phyloP scores from a whole-genome alignment of 106 monocot genomes.

The Phalaenopsis equestris region DNA sequence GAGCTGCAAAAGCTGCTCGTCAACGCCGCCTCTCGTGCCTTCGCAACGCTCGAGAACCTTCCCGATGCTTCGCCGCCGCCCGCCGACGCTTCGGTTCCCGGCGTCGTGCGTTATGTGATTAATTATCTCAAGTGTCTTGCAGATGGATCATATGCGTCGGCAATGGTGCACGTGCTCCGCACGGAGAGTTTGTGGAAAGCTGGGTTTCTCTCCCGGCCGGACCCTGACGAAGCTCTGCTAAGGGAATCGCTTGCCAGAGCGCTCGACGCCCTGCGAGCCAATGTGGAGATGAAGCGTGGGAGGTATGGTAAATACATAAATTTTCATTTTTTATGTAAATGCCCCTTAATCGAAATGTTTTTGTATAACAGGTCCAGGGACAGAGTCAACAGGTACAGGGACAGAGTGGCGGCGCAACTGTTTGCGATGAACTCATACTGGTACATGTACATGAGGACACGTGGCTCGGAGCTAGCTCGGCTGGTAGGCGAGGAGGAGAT shows the following conservation, averaged over 20 bases:
- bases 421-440: slow-evolving; percentile 48
- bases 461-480: slow-evolving; percentile 33
- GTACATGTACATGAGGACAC: slow-evolving; percentile 50
- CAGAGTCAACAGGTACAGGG: slow-evolving; percentile 13
- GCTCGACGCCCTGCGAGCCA: slow-evolving; percentile 30
- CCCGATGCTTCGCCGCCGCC: slow-evolving; percentile 18
- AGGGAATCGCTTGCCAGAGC: slow-evolving; percentile 15
- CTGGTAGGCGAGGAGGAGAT: slow-evolving; percentile 38
- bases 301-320: neutral
- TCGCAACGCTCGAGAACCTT: slow-evolving; percentile 31
- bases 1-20: slow-evolving; percentile 50
- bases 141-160: slow-evolving; percentile 10
- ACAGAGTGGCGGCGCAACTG: slow-evolving; percentile 21
- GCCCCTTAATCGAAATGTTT: too few relatives aligned
- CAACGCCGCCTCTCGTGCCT: slow-evolving; percentile 27
- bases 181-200: slow-evolving; percentile 37
- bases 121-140: slow-evolving; percentile 42
- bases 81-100: slow-evolving; percentile 25
- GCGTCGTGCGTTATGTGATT: slow-evolving; percentile 37
- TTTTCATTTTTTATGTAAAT: too few relatives aligned
- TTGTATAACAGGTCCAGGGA: slow-evolving; percentile 12
- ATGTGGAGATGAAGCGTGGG: slow-evolving; percentile 25
- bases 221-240: slow-evolving; percentile 17
- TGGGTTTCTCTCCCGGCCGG: slow-evolving; percentile 12
- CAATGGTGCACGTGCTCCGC: slow-evolving; percentile 34